These are phyloP conservation scores for Phytomonas sp. DNA, from an alignment of 208 protist species.

Conservation along the genomic window DNA sequence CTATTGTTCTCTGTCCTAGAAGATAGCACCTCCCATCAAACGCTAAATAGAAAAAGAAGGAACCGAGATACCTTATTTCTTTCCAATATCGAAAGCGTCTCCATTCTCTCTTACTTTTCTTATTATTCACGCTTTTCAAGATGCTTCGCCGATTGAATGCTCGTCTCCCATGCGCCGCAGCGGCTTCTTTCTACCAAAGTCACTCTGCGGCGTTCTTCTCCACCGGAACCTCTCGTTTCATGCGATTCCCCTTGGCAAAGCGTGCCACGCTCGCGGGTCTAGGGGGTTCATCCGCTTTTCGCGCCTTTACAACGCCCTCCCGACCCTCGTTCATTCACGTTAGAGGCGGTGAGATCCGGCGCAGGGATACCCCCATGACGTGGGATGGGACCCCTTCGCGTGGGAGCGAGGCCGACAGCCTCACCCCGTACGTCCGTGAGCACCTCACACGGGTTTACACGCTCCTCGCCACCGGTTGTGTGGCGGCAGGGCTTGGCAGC, in stretches of 20 bases:
- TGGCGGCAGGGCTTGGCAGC: slow-evolving; percentile 47
- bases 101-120: slow-evolving; percentile 1
- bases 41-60: too few species aligned
- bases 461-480: slow-evolving; percentile 45
- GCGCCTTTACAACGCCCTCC: slow-evolving; percentile 9
- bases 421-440: slow-evolving; percentile 75
- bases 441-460: slow-evolving; percentile 81
- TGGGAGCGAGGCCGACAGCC: slow-evolving; percentile 53
- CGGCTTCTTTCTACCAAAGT: slow-evolving; percentile 12
- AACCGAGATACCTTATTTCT: neutral
- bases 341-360: slow-evolving; percentile 27
- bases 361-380: slow-evolving; percentile 33
- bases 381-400: slow-evolving; percentile 20
- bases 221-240: neutral
- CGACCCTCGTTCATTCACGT: slow-evolving; percentile 20
- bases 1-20: neutral
- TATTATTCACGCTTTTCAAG: neutral
- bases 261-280: neutral
- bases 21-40: neutral
- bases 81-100: neutral
- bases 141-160: slow-evolving; percentile 14
- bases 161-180: slow-evolving; percentile 11
- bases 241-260: neutral
- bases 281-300: too few species aligned
- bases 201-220: slow-evolving; percentile 8